Evolutionary conservation across 2,329 filamentous ascomycete species (phyloP).

Genomic region (Penicillium concentricum): DNA sequence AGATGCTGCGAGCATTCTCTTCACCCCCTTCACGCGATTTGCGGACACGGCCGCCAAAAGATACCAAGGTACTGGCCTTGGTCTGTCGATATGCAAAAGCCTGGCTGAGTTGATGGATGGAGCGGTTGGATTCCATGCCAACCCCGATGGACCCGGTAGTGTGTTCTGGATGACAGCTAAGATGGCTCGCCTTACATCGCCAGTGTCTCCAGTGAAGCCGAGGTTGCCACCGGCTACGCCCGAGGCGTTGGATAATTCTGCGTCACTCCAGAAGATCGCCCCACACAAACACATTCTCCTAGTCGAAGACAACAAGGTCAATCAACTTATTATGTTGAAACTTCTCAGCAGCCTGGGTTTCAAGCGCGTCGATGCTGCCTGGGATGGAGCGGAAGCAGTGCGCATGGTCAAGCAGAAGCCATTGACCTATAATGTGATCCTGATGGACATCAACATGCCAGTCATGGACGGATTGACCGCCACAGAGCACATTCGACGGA

Average conservation of each 20-base stretch:
- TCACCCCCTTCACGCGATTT: slow-evolving; percentile 57
- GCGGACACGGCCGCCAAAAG: slow-evolving; percentile 54
- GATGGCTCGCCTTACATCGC: slow-evolving; percentile 40
- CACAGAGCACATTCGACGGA: slow-evolving; percentile 43
- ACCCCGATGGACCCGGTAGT: slow-evolving; percentile 50
- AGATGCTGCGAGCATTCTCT: slow-evolving; percentile 49
- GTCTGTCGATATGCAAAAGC: slow-evolving; percentile 58
- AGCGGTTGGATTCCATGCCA: slow-evolving; percentile 47
- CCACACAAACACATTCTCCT: slow-evolving; percentile 42
- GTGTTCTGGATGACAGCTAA: slow-evolving; percentile 54
- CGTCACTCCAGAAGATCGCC: slow-evolving; percentile 39
- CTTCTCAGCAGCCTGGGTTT: slow-evolving; percentile 43
- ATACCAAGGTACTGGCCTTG: slow-evolving; percentile 58
- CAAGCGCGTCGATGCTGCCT: slow-evolving; percentile 42
- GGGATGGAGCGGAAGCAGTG: slow-evolving; percentile 47
- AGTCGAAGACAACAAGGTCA: slow-evolving; percentile 46
- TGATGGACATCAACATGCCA: slow-evolving; percentile 53
- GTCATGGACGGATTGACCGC: slow-evolving; percentile 48
- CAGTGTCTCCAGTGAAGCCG: slow-evolving; percentile 29
- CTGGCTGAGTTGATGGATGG: slow-evolving; percentile 59
- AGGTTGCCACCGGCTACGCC: slow-evolving; percentile 15
- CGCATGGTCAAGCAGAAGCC: slow-evolving; percentile 43
- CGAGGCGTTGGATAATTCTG: slow-evolving; percentile 18
- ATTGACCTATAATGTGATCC: slow-evolving; percentile 44
- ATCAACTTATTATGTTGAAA: slow-evolving; percentile 44